phyloP scores from a whole-genome alignment of 352 stramenopile genomes.

The Phytopythium kandeliae region DNA sequence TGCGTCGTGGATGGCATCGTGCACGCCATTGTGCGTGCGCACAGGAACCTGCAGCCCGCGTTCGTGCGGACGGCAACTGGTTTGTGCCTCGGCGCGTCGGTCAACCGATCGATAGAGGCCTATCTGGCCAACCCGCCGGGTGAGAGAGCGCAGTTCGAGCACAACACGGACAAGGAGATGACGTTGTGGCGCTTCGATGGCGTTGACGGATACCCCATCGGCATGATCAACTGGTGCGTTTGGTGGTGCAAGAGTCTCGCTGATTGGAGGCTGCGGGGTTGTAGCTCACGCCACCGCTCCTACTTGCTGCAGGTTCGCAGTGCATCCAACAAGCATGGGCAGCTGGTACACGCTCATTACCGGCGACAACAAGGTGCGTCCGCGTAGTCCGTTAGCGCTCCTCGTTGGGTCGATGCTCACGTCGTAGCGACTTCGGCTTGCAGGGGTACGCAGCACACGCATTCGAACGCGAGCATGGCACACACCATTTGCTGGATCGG shows the following conservation, averaged over 20 bases:
- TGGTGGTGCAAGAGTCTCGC: not conserved
- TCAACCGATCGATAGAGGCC: slow-evolving; percentile 87
- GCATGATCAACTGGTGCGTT: slow-evolving; percentile 87
- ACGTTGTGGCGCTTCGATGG: slow-evolving; percentile 85
- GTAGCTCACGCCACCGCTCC: not conserved
- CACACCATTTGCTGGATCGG: slow-evolving; percentile 70
- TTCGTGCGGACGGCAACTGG: slow-evolving; percentile 59
- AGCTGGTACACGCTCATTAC: slow-evolving; percentile 92
- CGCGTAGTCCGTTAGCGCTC: not conserved
- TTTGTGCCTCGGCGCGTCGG: slow-evolving; percentile 67
- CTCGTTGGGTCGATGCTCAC: no score
- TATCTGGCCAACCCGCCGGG: slow-evolving; percentile 86
- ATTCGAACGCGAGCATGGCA: slow-evolving; percentile 85
- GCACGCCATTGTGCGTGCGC: slow-evolving; percentile 68
- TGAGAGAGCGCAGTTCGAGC: slow-evolving; percentile 71
- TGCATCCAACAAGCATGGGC: slow-evolving; percentile 92
- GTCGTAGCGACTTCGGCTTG: slow-evolving; percentile 4
- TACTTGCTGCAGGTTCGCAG: slow-evolving; percentile 65
- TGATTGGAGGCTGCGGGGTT: not conserved
- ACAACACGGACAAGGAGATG: slow-evolving; percentile 92
- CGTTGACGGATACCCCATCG: slow-evolving; percentile 74
- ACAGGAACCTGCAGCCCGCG: slow-evolving; percentile 65
- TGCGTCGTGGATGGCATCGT: slow-evolving; percentile 88
- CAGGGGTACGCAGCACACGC: slow-evolving; percentile 81
- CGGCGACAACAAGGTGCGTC: slow-evolving; percentile 86